Evolutionary conservation across 495 filamentous ascomycete species (phyloP).

Genomic region (Trichoderma gamsii): DNA sequence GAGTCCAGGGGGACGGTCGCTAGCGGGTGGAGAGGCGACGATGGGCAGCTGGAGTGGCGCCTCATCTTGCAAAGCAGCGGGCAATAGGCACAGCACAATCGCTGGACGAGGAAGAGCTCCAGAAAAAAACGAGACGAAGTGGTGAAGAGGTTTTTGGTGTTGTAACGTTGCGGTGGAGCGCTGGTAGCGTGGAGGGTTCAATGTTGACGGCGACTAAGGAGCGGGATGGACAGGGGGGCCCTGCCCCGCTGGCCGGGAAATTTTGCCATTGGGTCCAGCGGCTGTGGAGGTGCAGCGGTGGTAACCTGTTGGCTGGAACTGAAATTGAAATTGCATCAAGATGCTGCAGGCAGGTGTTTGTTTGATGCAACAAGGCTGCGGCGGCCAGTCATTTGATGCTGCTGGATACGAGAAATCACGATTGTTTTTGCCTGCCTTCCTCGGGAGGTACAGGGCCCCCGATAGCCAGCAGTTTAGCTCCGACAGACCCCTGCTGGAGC

Average conservation of each 20-base stretch:
- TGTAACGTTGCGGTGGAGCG: slow-evolving; percentile 12
- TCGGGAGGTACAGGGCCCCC: too few species aligned
- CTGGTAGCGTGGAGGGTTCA: slow-evolving; percentile 7
- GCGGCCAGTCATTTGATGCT: too few species aligned
- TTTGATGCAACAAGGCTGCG: neutral
- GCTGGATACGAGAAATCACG: too few species aligned
- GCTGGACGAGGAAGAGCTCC: neutral
- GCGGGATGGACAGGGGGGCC: slow-evolving; percentile 9
- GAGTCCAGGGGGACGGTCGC: neutral
- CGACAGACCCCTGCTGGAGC: too few species aligned
- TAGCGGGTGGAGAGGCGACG: neutral
- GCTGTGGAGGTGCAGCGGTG: neutral
- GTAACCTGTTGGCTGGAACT: neutral
- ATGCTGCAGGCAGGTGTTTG: neutral
- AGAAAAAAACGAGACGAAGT: neutral
- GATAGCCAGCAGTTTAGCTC: too few species aligned
- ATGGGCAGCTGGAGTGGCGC: slow-evolving; percentile 6
- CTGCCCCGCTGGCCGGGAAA: slow-evolving; percentile 1
- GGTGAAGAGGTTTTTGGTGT: neutral
- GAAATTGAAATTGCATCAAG: neutral
- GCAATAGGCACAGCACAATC: neutral
- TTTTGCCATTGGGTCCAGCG: slow-evolving; percentile 12
- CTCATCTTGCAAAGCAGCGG: neutral
- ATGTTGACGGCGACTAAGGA: slow-evolving; percentile 10
- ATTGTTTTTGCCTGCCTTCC: too few species aligned